Conservation (phyloP, 441 rosid genomes). For the Metrosideros polymorpha region DNA sequence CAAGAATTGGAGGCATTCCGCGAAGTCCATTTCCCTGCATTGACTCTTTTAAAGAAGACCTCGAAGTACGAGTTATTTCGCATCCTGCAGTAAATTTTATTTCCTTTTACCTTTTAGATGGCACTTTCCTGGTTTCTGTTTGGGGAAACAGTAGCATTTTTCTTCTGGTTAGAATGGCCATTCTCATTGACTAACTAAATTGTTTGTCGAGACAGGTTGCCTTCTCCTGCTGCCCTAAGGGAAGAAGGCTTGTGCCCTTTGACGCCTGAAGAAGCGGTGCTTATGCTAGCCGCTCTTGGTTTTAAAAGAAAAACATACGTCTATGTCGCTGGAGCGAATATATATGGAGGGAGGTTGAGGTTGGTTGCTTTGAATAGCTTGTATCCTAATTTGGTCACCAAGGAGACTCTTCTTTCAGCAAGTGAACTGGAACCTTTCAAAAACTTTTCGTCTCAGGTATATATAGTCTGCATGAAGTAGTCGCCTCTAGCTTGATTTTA, state of each 20-base stretch:
- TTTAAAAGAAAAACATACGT: slow-evolving; percentile 71
- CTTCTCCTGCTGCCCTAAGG: slow-evolving; percentile 63
- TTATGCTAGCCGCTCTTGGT: slow-evolving; percentile 94
- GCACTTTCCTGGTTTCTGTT: not conserved
- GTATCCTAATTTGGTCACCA: slow-evolving; percentile 86
- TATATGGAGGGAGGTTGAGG: slow-evolving; percentile 66
- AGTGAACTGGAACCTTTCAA: slow-evolving; percentile 71
- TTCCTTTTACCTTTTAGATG: not conserved
- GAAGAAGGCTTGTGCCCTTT: slow-evolving; percentile 89
- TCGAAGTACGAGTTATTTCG: slow-evolving; percentile 29
- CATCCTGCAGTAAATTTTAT: not conserved
- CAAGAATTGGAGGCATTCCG: slow-evolving; percentile 74
- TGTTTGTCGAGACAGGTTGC: slow-evolving; percentile 35
- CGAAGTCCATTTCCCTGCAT: slow-evolving; percentile 80
- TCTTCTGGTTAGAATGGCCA: not conserved
- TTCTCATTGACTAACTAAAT: not conserved
- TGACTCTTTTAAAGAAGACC: slow-evolving; percentile 49
- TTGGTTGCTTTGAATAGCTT: slow-evolving; percentile 70
- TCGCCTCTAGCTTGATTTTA: not conserved
- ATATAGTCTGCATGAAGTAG: not conserved
- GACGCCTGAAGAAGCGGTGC: slow-evolving; percentile 93
- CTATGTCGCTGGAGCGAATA: slow-evolving; percentile 85
- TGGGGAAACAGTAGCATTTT: not conserved
- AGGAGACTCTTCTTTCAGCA: slow-evolving; percentile 80
- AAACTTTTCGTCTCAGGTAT: slow-evolving; percentile 91